Percentiles rank a stretch among this genome's conserved stretches.
Evolutionary conservation across 495 filamentous ascomycete species (phyloP).

Genomic region (Bacidia rubella): DNA sequence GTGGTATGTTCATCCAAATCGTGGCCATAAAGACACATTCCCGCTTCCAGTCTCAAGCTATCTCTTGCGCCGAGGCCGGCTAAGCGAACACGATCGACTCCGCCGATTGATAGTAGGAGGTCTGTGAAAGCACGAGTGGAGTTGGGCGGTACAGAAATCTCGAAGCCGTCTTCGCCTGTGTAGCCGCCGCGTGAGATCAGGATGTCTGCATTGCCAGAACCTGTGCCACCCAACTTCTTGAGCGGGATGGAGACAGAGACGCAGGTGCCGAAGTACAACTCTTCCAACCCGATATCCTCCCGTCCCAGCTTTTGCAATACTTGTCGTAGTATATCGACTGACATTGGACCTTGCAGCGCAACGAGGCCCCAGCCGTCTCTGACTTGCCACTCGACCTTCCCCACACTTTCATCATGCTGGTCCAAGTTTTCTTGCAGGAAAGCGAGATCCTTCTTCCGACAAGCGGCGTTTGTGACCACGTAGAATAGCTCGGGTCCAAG

Average conservation of each 20-base stretch:
- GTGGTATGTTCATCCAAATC: slow-evolving; percentile 84
- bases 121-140: slow-evolving; percentile 38
- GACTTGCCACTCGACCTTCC: slow-evolving; percentile 55
- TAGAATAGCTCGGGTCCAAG: slow-evolving; percentile 62
- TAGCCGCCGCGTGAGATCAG: slow-evolving; percentile 82
- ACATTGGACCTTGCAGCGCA: slow-evolving; percentile 76
- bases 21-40: slow-evolving; percentile 98
- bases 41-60: slow-evolving; percentile 83
- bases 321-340: slow-evolving; percentile 48
- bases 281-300: slow-evolving; percentile 42
- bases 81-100: slow-evolving; percentile 51
- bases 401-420: slow-evolving; percentile 25
- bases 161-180: slow-evolving; percentile 96
- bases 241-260: slow-evolving; percentile 25
- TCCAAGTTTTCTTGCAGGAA: slow-evolving; percentile 56
- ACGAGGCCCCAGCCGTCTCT: slow-evolving; percentile 54
- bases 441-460: slow-evolving; percentile 68
- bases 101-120: slow-evolving; percentile 48
- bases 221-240: slow-evolving; percentile 53
- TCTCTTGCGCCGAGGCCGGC: slow-evolving; percentile 86
- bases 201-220: slow-evolving; percentile 37
- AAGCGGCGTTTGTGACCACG: slow-evolving; percentile 91
- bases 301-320: slow-evolving; percentile 32
- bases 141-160: slow-evolving; percentile 61
- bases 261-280: slow-evolving; percentile 82